Evolutionary conservation across 352 stramenopile species (phyloP).

Genomic region (Phytophthora pinifolia): DNA sequence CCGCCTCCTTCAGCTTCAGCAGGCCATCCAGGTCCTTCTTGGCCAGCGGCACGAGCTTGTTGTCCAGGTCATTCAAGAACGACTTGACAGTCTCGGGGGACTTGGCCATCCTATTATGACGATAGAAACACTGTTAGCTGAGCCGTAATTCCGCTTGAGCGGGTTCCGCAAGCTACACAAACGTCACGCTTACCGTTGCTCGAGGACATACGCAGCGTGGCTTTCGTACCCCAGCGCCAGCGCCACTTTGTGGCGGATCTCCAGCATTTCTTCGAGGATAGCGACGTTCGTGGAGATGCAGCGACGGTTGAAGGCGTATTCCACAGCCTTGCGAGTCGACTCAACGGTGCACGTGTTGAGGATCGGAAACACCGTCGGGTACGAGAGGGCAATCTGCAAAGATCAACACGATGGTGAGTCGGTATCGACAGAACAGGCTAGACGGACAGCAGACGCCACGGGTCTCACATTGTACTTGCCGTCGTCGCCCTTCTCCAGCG

Average conservation of each 20-base stretch:
- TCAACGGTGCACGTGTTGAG: slow-evolving; percentile 85
- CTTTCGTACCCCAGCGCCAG: slow-evolving; percentile 79
- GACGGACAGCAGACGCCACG: background rate
- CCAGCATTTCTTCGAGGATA: slow-evolving; percentile 83
- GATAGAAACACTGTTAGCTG: slow-evolving; percentile 12
- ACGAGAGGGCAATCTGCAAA: slow-evolving; percentile 74
- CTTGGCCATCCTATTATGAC: slow-evolving; percentile 58
- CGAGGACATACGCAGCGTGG: slow-evolving; percentile 83
- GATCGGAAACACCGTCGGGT: slow-evolving; percentile 90
- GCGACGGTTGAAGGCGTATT: slow-evolving; percentile 78
- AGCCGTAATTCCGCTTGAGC: too few relatives aligned
- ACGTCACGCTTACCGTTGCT: slow-evolving; percentile 52
- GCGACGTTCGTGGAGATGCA: slow-evolving; percentile 84
- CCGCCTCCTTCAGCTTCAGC: slow-evolving; percentile 69
- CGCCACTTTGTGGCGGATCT: slow-evolving; percentile 78
- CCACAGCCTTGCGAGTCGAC: slow-evolving; percentile 79
- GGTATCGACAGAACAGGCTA: background rate
- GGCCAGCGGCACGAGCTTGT: slow-evolving; percentile 74
- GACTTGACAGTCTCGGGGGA: slow-evolving; percentile 58
- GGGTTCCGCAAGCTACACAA: background rate
- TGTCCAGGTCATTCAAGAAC: slow-evolving; percentile 75
- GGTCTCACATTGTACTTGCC: slow-evolving; percentile 76
- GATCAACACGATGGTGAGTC: background rate
- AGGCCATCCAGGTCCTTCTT: slow-evolving; percentile 76
- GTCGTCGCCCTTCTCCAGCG: slow-evolving; percentile 67